phyloP scores from a whole-genome alignment of 345 rosid genomes.

The Citrus cavaleriei region DNA sequence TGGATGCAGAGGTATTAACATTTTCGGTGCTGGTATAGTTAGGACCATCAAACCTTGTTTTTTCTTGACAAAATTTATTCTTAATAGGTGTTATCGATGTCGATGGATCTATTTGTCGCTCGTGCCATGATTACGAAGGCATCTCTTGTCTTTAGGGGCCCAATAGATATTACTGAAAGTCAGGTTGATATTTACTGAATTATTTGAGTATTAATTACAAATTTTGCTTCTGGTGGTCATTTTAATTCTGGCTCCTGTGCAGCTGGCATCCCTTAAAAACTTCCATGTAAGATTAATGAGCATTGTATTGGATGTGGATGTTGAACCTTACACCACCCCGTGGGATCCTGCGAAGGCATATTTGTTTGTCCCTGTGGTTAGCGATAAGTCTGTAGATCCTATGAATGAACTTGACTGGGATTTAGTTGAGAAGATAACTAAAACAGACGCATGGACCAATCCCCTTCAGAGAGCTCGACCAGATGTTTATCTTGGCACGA shows the following conservation, averaged over 20 bases:
- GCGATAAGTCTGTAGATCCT: slow-evolving; percentile 67
- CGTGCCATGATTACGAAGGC: slow-evolving; percentile 97
- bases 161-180: slow-evolving; percentile 60
- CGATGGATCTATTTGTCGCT: slow-evolving; percentile 99
- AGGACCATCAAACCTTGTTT: not conserved
- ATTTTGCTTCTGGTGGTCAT: not conserved
- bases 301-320: slow-evolving; percentile 97
- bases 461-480: slow-evolving; percentile 98
- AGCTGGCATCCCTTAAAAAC: slow-evolving; percentile 87
- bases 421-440: slow-evolving; percentile 55
- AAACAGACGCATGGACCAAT: slow-evolving; percentile 76
- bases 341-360: slow-evolving; percentile 99
- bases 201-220: not conserved
- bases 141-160: slow-evolving; percentile 84
- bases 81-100: slow-evolving; percentile 97
- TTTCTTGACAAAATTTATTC: slow-evolving; percentile 6
- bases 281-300: slow-evolving; percentile 99
- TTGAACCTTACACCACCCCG: slow-evolving; percentile 97
- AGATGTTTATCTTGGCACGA: slow-evolving; percentile 96
- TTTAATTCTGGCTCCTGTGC: slow-evolving; percentile 27
- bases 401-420: slow-evolving; percentile 80
- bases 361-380: slow-evolving; percentile 89
- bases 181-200: slow-evolving; percentile 50
- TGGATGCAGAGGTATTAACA: slow-evolving; percentile 96
- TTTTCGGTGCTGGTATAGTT: not conserved